Conservation (phyloP, 2,329 filamentous ascomycete species). For the Didymella exigua region DNA sequence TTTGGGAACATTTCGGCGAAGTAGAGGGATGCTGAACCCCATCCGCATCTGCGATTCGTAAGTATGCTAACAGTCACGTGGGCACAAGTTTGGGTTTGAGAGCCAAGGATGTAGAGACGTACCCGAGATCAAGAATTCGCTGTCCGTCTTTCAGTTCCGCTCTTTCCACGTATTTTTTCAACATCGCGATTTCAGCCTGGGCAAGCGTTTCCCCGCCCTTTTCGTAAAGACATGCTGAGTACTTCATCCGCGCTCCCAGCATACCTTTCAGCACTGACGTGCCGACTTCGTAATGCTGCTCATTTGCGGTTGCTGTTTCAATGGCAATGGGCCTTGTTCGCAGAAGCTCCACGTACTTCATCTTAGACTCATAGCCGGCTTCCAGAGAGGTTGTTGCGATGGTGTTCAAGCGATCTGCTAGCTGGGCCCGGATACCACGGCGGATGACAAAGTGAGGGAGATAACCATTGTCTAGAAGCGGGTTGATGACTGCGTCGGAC, state of each 20-base stretch:
- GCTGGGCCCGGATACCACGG: conserved; percentile 68
- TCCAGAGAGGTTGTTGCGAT: conserved; percentile 62
- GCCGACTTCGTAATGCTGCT: conserved; percentile 75
- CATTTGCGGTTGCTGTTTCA: conserved; percentile 68
- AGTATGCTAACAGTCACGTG: conserved; percentile 3
- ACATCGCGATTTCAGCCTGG: conserved; percentile 70
- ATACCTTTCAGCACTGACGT: conserved; percentile 66
- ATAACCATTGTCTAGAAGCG: conserved; percentile 67
- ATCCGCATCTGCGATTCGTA: conserved; percentile 61
- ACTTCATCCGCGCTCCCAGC: conserved; percentile 74
- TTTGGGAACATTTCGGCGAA: conserved; percentile 69
- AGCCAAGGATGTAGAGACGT: conserved; percentile 15
- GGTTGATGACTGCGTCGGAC: conserved; percentile 36
- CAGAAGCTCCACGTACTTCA: conserved; percentile 66
- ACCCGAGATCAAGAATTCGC: conserved; percentile 68
- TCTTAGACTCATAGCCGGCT: conserved; percentile 63
- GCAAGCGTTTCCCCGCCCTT: conserved; percentile 61
- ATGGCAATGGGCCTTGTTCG: conserved; percentile 69
- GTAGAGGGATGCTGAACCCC: conserved; percentile 70
- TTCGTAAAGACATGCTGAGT: conserved; percentile 70
- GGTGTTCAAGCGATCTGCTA: conserved; percentile 63
- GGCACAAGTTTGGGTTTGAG: not conserved
- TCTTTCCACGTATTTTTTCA: conserved; percentile 66
- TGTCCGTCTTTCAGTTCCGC: conserved; percentile 65
- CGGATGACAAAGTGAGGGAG: conserved; percentile 68